These are phyloP conservation scores for Cryptosporidium bovis DNA, from an alignment of 169 alveolate species.

Conservation along the genomic window DNA sequence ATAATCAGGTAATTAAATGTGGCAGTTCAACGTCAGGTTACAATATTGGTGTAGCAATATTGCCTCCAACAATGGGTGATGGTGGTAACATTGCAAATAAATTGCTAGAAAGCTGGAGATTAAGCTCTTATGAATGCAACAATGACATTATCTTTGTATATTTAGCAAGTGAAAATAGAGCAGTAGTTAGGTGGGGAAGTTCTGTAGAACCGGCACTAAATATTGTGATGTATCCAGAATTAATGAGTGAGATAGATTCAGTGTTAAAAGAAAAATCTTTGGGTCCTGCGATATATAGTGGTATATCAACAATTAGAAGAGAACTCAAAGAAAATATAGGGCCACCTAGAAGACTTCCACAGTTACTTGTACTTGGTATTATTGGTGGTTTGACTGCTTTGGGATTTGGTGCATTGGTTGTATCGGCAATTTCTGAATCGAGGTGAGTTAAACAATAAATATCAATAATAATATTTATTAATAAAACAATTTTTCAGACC, in stretches of 20 bases:
- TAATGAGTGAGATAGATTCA: conserved; percentile 60
- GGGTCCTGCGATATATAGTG: conserved; percentile 52
- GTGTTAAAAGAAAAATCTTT: conserved; percentile 41
- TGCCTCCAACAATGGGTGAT: conserved; percentile 50
- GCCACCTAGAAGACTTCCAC: conserved; percentile 73
- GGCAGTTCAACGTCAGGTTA: conserved; percentile 42
- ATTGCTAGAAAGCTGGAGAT: conserved; percentile 46
- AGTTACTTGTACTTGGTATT: conserved; percentile 37
- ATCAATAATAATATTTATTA: background rate
- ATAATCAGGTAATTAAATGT: conserved; percentile 22
- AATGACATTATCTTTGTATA: conserved; percentile 44
- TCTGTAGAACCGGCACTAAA: conserved; percentile 70
- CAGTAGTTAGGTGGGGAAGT: conserved; percentile 57
- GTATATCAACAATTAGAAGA: conserved; percentile 51
- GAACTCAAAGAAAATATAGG: conserved; percentile 69
- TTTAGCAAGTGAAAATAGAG: conserved; percentile 58
- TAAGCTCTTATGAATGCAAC: conserved; percentile 26
- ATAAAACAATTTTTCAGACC: conserved; percentile 21
- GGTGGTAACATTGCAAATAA: conserved; percentile 42
- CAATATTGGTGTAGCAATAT: conserved; percentile 51
- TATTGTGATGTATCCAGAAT: conserved; percentile 69
- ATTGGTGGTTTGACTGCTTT: conserved; percentile 67
- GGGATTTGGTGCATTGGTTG: conserved; percentile 74
- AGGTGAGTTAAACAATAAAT: conserved; percentile 36
- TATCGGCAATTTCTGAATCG: conserved; percentile 56